Percentiles rank a stretch among this genome's conserved stretches.
Conservation (phyloP, 2,329 filamentous ascomycete genomes). For the Colletotrichum spinosum region DNA sequence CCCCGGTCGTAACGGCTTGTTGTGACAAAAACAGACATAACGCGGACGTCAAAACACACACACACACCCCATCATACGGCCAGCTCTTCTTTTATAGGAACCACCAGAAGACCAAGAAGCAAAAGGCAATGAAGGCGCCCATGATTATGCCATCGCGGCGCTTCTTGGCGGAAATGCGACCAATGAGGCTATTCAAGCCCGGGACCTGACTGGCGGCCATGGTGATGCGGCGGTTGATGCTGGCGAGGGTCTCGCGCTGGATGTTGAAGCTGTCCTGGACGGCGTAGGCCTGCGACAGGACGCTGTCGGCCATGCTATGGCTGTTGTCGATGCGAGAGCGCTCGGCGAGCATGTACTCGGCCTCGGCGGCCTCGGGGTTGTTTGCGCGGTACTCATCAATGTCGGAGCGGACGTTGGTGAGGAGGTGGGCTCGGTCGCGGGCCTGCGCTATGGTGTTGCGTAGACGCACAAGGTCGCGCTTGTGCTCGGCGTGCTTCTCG, state of each 20-base stretch:
- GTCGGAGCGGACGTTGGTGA: constrained; percentile 90
- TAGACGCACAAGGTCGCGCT: constrained; percentile 82
- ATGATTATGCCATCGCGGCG: constrained; percentile 94
- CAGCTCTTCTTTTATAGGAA: constrained; percentile 64
- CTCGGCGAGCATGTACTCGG: constrained; percentile 97
- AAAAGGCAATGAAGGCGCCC: constrained; percentile 90
- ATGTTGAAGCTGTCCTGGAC: constrained; percentile 91
- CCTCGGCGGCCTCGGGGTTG: constrained; percentile 86
- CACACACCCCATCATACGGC: constrained; percentile 40
- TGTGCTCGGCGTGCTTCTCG: constrained; percentile 89
- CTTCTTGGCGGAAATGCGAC: constrained; percentile 93
- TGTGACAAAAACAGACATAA: constrained; percentile 29
- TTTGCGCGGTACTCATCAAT: constrained; percentile 88
- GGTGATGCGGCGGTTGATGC: constrained; percentile 91
- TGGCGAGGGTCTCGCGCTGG: constrained; percentile 88
- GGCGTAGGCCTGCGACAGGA: constrained; percentile 95
- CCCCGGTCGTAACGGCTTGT: constrained; percentile 34
- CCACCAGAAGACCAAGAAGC: constrained; percentile 87
- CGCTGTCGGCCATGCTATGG: constrained; percentile 88
- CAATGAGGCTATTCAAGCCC: constrained; percentile 91
- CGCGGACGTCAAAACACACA: constrained; percentile 17
- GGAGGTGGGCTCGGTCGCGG: constrained; percentile 88
- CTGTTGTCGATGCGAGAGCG: constrained; percentile 87
- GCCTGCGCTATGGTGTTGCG: constrained; percentile 79
- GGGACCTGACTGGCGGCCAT: constrained; percentile 91